Conservation (phyloP, 371 early-diverging fungal species). For the Blakeslea trispora region DNA sequence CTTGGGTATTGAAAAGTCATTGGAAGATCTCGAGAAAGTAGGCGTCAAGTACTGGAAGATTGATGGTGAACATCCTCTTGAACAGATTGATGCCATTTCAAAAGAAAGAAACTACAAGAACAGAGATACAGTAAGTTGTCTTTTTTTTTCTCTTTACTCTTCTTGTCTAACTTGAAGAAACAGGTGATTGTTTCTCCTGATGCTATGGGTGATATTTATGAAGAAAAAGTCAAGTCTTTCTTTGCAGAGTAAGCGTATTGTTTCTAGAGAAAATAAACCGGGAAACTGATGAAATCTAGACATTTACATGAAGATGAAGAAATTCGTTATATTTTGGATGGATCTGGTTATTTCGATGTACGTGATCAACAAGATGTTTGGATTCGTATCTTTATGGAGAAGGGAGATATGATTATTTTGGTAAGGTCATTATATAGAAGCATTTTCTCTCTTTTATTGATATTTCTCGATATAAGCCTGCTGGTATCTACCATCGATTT, state of each 20-base stretch:
- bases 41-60: slow-evolving; percentile 79
- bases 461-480: slow-evolving; percentile 59
- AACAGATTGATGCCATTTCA: slow-evolving; percentile 70
- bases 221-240: slow-evolving; percentile 90
- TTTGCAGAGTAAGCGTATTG: slow-evolving; percentile 76
- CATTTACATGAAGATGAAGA: slow-evolving; percentile 98
- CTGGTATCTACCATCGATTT: slow-evolving; percentile 96
- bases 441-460: neutral
- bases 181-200: slow-evolving; percentile 70
- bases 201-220: slow-evolving; percentile 77
- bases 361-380: slow-evolving; percentile 79
- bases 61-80: slow-evolving; percentile 57
- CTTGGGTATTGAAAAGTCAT: slow-evolving; percentile 57
- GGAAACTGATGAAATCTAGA: slow-evolving; percentile 28
- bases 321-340: slow-evolving; percentile 89
- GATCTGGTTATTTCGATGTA: slow-evolving; percentile 90
- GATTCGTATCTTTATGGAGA: slow-evolving; percentile 83
- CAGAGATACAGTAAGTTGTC: slow-evolving; percentile 77
- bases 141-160: too few species aligned
- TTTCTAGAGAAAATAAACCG: neutral
- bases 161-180: neutral
- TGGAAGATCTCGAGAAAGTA: slow-evolving; percentile 62
- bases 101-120: slow-evolving; percentile 83
- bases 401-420: slow-evolving; percentile 87
- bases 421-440: too few species aligned